phyloP scores from a whole-genome alignment of 148 eudicot species.

The Rhododendron kiyosumense region DNA sequence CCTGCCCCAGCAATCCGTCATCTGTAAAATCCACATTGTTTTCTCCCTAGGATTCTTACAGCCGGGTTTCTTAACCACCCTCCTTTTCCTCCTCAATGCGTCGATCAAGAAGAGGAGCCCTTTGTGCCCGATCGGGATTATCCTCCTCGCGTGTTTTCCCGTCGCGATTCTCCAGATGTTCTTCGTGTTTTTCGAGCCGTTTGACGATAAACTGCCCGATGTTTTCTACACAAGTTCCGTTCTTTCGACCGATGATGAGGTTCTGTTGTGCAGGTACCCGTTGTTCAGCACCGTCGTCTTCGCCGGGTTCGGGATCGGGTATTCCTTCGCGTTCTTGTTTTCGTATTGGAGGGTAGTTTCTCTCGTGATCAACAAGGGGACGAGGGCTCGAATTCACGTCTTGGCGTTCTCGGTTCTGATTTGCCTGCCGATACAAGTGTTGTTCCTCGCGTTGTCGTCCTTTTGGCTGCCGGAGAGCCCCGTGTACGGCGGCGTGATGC shows the following conservation, averaged over 20 bases:
- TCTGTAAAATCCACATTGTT: constrained; percentile 49
- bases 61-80: constrained; percentile 58
- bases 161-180: constrained; percentile 15
- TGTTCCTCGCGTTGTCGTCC: constrained; percentile 28
- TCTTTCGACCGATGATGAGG: neutral
- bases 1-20: constrained; percentile 21
- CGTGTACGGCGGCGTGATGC: constrained; percentile 21
- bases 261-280: constrained; percentile 52
- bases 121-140: constrained; percentile 24
- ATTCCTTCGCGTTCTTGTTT: constrained; percentile 32
- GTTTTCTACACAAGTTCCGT: constrained; percentile 27
- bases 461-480: constrained; percentile 41
- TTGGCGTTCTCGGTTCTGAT: constrained; percentile 30
- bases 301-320: constrained; percentile 31
- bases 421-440: constrained; percentile 37
- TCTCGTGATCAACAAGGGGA: constrained; percentile 55
- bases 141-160: constrained; percentile 35
- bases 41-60: constrained; percentile 62
- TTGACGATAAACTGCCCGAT: constrained; percentile 9
- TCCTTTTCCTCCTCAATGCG: constrained; percentile 44
- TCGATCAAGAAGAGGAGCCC: constrained; percentile 43
- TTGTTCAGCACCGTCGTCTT: constrained; percentile 34
- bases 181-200: constrained; percentile 24
- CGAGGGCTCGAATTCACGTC: constrained; percentile 33
- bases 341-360: constrained; percentile 55